phyloP scores from a whole-genome alignment of 805 yeast species.

The Priceomyces medius region DNA sequence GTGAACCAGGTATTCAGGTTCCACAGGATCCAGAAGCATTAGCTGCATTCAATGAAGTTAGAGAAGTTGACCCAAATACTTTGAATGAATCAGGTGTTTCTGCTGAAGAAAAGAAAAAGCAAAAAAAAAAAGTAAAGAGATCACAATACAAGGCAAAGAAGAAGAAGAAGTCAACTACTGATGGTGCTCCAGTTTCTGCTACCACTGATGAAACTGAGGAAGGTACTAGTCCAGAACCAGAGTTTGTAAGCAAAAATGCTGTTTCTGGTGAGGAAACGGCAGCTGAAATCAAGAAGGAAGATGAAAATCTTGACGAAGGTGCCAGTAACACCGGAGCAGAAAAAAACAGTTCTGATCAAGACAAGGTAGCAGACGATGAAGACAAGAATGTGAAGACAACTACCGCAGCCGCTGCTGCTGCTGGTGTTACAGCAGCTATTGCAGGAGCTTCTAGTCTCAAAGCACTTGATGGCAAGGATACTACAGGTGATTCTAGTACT shows the following conservation, averaged over 20 bases:
- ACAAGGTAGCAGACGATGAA: not conserved
- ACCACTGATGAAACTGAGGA: constrained; percentile 19
- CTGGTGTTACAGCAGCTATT: constrained; percentile 10
- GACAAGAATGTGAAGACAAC: not conserved
- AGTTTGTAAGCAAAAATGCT: constrained; percentile 1
- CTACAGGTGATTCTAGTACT: constrained; percentile 8
- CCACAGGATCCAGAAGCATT: constrained; percentile 65
- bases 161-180: constrained; percentile 28
- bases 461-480: constrained; percentile 13
- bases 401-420: constrained; percentile 4
- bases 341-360: not conserved
- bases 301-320: not conserved
- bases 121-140: constrained; percentile 45
- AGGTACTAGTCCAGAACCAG: constrained; percentile 21
- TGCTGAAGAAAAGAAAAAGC: constrained; percentile 40
- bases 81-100: constrained; percentile 46
- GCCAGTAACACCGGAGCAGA: not conserved
- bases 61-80: constrained; percentile 47
- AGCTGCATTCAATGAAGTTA: constrained; percentile 59
- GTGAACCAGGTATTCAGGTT: constrained; percentile 74
- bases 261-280: not conserved
- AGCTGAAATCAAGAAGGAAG: not conserved
- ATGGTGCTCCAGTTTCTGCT: constrained; percentile 13
- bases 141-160: constrained; percentile 42
- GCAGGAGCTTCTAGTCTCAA: constrained; percentile 10